A percentile compares a stretch with the other conserved stretches of the same genome.
phyloP scores from a whole-genome alignment of 306 rosid species.

The Bauhinia variegata region DNA sequence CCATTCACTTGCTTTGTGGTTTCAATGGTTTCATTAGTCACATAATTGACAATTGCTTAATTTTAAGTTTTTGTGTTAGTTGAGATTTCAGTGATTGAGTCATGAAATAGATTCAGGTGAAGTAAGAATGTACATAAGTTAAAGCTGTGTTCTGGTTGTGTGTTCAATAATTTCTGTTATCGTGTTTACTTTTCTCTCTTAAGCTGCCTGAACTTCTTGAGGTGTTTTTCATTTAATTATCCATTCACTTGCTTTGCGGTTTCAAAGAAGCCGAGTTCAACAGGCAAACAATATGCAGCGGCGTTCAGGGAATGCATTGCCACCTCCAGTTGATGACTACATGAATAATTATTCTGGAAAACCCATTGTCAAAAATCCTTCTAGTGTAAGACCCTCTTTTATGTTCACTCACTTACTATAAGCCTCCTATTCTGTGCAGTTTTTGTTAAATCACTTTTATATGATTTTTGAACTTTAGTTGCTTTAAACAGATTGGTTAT shows the following conservation, averaged over 20 bases:
- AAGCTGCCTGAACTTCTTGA: constrained; percentile 23
- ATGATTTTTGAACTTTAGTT: constrained; percentile 6
- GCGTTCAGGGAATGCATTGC: constrained; percentile 77
- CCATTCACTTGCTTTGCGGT: constrained; percentile 43
- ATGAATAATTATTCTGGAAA: constrained; percentile 53
- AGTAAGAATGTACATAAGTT: not conserved
- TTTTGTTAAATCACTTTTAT: constrained; percentile 6
- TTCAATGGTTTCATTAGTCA: not conserved
- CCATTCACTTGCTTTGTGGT: constrained; percentile 41
- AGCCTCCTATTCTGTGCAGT: not conserved
- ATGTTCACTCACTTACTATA: not conserved
- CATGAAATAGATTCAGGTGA: constrained; percentile 9
- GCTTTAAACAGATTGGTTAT: constrained; percentile 4
- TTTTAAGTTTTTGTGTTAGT: too few relatives aligned
- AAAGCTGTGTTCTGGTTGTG: not conserved
- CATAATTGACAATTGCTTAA: too few relatives aligned
- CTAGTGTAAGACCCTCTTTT: constrained; percentile 64
- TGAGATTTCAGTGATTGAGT: not conserved
- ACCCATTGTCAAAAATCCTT: constrained; percentile 54
- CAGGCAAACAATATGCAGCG: constrained; percentile 70
- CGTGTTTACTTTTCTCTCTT: constrained; percentile 1
- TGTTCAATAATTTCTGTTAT: constrained; percentile 12
- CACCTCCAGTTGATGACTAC: constrained; percentile 78
- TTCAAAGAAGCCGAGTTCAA: constrained; percentile 81
- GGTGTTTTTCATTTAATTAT: constrained; percentile 36